Conservation (phyloP, 345 rosid species). For the Murraya paniculata region DNA sequence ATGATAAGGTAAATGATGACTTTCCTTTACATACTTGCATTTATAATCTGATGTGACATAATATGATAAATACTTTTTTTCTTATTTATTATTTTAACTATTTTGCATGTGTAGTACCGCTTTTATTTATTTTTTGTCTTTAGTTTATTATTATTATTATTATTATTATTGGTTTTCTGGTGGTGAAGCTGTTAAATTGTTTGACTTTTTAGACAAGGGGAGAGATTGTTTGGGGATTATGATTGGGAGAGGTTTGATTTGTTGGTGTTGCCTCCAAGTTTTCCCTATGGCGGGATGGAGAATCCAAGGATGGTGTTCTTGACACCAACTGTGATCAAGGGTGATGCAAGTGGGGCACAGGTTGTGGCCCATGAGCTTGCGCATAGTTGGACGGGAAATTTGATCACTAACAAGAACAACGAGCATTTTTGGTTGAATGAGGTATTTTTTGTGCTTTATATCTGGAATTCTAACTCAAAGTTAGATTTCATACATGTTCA, state of each 20-base stretch:
- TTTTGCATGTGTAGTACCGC: too few species aligned
- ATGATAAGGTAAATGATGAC: constrained; percentile 43
- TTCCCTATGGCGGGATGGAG: constrained; percentile 96
- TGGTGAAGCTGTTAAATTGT: not conserved
- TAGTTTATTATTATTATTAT: too few species aligned
- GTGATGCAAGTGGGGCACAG: constrained; percentile 84
- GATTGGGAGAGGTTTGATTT: constrained; percentile 93
- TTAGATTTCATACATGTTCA: not conserved
- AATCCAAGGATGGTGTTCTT: constrained; percentile 85
- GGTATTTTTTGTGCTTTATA: constrained; percentile 35
- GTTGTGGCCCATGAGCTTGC: constrained; percentile 93
- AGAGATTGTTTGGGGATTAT: constrained; percentile 69
- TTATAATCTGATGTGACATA: not conserved
- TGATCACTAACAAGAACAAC: constrained; percentile 81
- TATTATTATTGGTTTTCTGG: too few species aligned
- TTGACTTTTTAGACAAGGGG: constrained; percentile 44
- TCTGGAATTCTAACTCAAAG: not conserved
- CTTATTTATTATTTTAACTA: too few species aligned
- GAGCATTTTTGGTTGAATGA: constrained; percentile 98
- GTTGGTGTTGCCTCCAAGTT: constrained; percentile 86
- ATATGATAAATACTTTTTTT: too few species aligned
- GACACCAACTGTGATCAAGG: constrained; percentile 91
- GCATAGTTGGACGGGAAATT: constrained; percentile 92
- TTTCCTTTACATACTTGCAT: not conserved
- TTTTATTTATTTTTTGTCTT: not conserved